A percentile compares a stretch with the other conserved stretches of the same genome.
phyloP scores from a whole-genome alignment of 441 rosid genomes.

The Pelargonium myrrhifolium region DNA sequence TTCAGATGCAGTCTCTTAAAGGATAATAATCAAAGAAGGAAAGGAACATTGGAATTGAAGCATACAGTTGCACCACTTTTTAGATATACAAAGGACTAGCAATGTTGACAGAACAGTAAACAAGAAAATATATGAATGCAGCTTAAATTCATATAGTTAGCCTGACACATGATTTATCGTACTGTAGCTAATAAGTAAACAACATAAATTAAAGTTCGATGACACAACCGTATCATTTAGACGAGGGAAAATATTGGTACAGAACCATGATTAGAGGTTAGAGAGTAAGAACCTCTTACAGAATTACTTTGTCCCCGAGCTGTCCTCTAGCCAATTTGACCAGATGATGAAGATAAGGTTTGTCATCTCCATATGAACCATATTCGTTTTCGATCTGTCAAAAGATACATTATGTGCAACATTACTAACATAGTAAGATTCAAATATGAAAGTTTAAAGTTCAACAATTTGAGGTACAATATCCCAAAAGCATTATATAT shows the following conservation, averaged over 20 bases:
- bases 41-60: not conserved
- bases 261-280: slow-evolving; percentile 9
- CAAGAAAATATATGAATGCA: not conserved
- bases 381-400: slow-evolving; percentile 90
- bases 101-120: not conserved
- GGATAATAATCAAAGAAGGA: slow-evolving; percentile 9
- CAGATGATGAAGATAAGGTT: slow-evolving; percentile 69
- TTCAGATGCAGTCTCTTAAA: slow-evolving; percentile 16
- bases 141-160: not conserved
- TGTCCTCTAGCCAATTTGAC: slow-evolving; percentile 51
- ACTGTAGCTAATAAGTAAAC: not conserved
- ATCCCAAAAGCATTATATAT: not conserved
- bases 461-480: slow-evolving; percentile 16
- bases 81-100: not conserved
- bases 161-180: not conserved
- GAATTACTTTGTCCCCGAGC: slow-evolving; percentile 54
- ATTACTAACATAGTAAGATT: slow-evolving; percentile 3
- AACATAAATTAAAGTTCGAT: not conserved
- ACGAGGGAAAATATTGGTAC: not conserved
- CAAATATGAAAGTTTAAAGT: slow-evolving; percentile 10
- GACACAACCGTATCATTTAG: not conserved
- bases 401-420: slow-evolving; percentile 16
- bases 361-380: slow-evolving; percentile 91
- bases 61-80: not conserved
- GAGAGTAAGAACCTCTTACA: slow-evolving; percentile 44